Conservation (phyloP, 306 rosid species). For the Ochetophila trinervis region DNA sequence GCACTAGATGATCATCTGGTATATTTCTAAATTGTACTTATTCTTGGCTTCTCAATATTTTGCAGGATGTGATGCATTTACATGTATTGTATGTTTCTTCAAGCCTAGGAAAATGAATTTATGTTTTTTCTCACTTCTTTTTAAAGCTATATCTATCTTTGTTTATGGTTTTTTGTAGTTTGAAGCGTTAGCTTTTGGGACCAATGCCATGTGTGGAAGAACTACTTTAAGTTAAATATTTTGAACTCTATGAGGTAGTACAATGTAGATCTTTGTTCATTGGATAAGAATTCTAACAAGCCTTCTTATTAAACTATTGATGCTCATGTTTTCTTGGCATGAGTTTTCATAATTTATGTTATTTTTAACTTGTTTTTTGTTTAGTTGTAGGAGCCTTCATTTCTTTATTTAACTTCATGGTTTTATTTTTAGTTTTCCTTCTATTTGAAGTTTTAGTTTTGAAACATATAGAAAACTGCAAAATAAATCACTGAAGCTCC, state of each 20-base stretch:
- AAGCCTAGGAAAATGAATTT: neutral
- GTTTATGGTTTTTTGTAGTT: slow-evolving; percentile 46
- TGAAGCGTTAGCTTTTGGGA: slow-evolving; percentile 89
- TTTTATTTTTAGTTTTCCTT: slow-evolving; percentile 12
- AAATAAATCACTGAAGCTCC: slow-evolving; percentile 45
- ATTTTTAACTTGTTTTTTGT: neutral
- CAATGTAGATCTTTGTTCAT: neutral
- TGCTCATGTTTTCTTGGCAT: neutral
- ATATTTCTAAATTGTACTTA: slow-evolving; percentile 5
- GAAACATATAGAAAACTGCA: slow-evolving; percentile 44
- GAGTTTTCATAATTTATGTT: neutral
- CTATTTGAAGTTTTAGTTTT: slow-evolving; percentile 17
- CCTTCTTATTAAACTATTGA: too few species aligned
- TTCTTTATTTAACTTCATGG: slow-evolving; percentile 22
- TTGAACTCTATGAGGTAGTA: slow-evolving; percentile 7
- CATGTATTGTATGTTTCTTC: slow-evolving; percentile 73
- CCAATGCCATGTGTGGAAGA: slow-evolving; percentile 89
- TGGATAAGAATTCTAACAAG: too few species aligned
- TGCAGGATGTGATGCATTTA: slow-evolving; percentile 99
- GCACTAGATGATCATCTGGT: slow-evolving; percentile 54
- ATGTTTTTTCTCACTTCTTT: slow-evolving; percentile 6
- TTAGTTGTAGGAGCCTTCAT: slow-evolving; percentile 43
- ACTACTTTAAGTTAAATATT: slow-evolving; percentile 56
- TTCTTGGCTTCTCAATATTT: slow-evolving; percentile 25
- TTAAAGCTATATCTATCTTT: neutral